These are phyloP conservation scores for Petasospora fabianii DNA, from an alignment of 1,139 yeast genomes.

Conservation along the genomic window DNA sequence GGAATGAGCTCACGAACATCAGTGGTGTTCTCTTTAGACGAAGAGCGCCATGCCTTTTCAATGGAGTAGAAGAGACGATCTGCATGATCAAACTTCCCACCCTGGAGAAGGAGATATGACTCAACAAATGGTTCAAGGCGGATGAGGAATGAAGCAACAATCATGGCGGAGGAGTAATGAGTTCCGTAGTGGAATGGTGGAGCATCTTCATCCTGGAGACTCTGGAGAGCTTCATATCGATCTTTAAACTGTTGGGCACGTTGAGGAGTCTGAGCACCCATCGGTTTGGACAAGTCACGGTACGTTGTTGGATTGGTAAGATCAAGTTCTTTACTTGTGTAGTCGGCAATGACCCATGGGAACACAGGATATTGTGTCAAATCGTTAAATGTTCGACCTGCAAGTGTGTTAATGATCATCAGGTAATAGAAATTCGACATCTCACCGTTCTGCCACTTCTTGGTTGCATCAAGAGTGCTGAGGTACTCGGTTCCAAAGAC, in stretches of 20 bases:
- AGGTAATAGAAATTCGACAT: conserved; percentile 78
- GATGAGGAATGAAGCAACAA: conserved; percentile 73
- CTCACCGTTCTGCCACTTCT: conserved; percentile 70
- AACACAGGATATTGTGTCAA: conserved; percentile 85
- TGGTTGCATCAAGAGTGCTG: conserved; percentile 51
- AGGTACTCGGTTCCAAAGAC: conserved; percentile 35
- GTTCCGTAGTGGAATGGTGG: conserved; percentile 91
- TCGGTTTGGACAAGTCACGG: conserved; percentile 77
- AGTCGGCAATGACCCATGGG: conserved; percentile 87
- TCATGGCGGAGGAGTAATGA: conserved; percentile 90
- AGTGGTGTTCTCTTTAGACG: conserved; percentile 73
- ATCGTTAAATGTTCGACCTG: conserved; percentile 86
- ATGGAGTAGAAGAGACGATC: conserved; percentile 74
- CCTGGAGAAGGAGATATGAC: conserved; percentile 72
- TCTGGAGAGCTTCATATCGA: conserved; percentile 61
- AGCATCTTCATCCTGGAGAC: conserved; percentile 46
- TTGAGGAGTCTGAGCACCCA: conserved; percentile 74
- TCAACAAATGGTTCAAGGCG: conserved; percentile 77
- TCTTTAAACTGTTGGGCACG: conserved; percentile 64
- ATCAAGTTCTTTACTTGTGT: conserved; percentile 62
- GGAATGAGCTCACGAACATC: conserved; percentile 86
- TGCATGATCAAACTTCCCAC: conserved; percentile 84
- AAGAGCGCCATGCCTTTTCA: conserved; percentile 72
- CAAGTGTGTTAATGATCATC: conserved; percentile 73
- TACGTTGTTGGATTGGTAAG: conserved; percentile 54